phyloP scores from a whole-genome alignment of 1,284 basidiomycete genomes.

The Apiotrichum siamense region DNA sequence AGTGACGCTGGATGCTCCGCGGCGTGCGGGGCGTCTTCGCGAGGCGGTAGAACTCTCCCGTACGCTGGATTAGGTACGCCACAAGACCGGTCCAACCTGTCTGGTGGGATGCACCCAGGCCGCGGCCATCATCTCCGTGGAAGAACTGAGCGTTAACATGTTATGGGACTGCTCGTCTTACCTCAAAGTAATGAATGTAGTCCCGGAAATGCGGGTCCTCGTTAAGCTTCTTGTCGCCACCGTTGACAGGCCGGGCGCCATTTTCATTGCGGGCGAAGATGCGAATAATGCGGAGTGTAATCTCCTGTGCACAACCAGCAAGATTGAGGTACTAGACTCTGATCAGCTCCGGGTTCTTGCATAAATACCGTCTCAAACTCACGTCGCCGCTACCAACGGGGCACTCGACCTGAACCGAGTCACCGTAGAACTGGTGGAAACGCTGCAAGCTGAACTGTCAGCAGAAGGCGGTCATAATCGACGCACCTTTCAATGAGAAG shows the following conservation, averaged over 20 bases:
- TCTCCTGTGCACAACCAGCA: constrained; percentile 87
- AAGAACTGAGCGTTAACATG: constrained; percentile 61
- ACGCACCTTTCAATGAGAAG: constrained; percentile 45
- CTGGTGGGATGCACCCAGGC: constrained; percentile 93
- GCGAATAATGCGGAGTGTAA: constrained; percentile 92
- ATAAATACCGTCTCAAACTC: too few species aligned
- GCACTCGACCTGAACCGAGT: constrained; percentile 83
- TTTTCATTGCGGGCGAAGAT: constrained; percentile 86
- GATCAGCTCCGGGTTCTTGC: background rate
- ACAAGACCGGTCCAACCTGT: constrained; percentile 95
- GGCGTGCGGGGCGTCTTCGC: constrained; percentile 74
- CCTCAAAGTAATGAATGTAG: constrained; percentile 53
- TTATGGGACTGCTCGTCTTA: background rate
- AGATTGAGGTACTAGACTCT: constrained; percentile 70
- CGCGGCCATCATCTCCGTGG: constrained; percentile 85
- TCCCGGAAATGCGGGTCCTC: constrained; percentile 93
- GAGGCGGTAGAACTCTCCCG: constrained; percentile 69
- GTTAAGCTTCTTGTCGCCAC: constrained; percentile 79
- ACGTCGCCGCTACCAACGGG: constrained; percentile 86
- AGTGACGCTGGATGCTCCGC: constrained; percentile 66
- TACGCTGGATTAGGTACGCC: constrained; percentile 80
- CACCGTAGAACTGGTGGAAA: constrained; percentile 95
- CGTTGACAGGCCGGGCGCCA: constrained; percentile 83
- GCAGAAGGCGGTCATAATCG: background rate
- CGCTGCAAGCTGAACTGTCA: constrained; percentile 62